Evolutionary conservation across 2,329 filamentous ascomycete species (phyloP).

Genomic region (Diatrype stigma): DNA sequence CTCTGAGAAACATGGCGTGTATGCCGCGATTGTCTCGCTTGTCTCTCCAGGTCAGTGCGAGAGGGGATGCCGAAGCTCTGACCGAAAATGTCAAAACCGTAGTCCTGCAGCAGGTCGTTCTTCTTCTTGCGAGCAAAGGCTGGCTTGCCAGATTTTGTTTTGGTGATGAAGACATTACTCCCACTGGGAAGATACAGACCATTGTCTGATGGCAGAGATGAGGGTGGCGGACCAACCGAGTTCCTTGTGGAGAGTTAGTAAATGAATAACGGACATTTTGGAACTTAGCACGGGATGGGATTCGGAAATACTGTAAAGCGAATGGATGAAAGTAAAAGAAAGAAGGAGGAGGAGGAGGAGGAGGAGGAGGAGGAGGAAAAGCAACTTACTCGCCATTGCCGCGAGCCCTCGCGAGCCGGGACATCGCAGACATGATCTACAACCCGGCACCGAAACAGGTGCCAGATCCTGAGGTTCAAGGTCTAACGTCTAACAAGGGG

Average conservation of each 20-base stretch:
- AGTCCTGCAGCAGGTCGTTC: slow-evolving; percentile 15
- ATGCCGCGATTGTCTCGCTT: slow-evolving; percentile 5
- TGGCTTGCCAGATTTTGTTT: slow-evolving; percentile 19
- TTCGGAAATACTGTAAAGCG: too few relatives aligned
- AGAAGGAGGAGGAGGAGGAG: too few relatives aligned
- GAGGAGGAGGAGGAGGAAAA: too few relatives aligned
- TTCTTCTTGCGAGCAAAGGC: slow-evolving; percentile 23
- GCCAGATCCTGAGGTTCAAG: too few relatives aligned
- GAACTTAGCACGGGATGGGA: too few relatives aligned
- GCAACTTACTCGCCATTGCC: slow-evolving; percentile 5
- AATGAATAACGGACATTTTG: too few relatives aligned
- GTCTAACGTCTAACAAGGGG: too few relatives aligned
- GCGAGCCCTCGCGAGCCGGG: neutral
- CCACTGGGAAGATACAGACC: slow-evolving; percentile 13
- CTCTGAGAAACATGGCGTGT: slow-evolving; percentile 11
- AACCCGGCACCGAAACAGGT: too few relatives aligned
- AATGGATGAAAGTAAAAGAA: too few relatives aligned
- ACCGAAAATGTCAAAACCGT: slow-evolving; percentile 22
- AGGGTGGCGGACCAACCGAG: neutral
- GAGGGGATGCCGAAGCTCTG: slow-evolving; percentile 22
- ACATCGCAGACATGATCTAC: neutral
- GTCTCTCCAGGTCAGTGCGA: slow-evolving; percentile 17
- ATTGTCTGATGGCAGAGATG: slow-evolving; percentile 5
- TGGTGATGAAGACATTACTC: slow-evolving; percentile 19
- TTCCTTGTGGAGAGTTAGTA: slow-evolving; percentile 4